phyloP scores from a whole-genome alignment of 441 rosid genomes.

The Gossypium schwendimanii region DNA sequence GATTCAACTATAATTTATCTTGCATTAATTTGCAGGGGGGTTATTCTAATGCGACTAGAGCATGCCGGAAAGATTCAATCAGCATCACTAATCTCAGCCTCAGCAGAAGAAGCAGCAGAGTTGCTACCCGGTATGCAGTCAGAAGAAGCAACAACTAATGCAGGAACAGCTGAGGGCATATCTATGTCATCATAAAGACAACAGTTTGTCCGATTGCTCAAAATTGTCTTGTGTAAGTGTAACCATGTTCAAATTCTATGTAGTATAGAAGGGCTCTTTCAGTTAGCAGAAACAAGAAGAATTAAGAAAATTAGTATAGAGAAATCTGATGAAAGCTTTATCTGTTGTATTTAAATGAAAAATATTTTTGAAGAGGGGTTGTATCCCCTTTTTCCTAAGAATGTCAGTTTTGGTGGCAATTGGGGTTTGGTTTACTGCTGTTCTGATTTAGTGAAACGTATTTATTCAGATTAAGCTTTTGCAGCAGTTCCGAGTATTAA shows the following conservation, averaged over 20 bases:
- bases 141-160: background rate
- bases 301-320: background rate
- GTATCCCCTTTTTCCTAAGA: background rate
- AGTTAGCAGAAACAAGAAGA: background rate
- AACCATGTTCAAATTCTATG: background rate
- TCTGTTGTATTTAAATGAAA: background rate
- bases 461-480: background rate
- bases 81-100: slow-evolving; percentile 68
- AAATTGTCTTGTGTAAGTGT: background rate
- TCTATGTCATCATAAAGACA: background rate
- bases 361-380: background rate
- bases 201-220: background rate
- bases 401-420: background rate
- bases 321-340: background rate
- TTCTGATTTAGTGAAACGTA: background rate
- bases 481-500: background rate
- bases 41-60: slow-evolving; percentile 86
- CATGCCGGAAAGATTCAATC: slow-evolving; percentile 87
- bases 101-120: slow-evolving; percentile 44
- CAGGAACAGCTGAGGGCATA: background rate
- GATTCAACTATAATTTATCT: background rate
- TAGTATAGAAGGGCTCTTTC: background rate
- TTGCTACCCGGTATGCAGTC: slow-evolving; percentile 8
- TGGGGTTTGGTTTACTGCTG: background rate
- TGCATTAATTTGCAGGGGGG: slow-evolving; percentile 49